A percentile compares a stretch with the other conserved stretches of the same genome.
Conservation (phyloP, 352 stramenopile species). For the Globisporangium okanoganense region DNA sequence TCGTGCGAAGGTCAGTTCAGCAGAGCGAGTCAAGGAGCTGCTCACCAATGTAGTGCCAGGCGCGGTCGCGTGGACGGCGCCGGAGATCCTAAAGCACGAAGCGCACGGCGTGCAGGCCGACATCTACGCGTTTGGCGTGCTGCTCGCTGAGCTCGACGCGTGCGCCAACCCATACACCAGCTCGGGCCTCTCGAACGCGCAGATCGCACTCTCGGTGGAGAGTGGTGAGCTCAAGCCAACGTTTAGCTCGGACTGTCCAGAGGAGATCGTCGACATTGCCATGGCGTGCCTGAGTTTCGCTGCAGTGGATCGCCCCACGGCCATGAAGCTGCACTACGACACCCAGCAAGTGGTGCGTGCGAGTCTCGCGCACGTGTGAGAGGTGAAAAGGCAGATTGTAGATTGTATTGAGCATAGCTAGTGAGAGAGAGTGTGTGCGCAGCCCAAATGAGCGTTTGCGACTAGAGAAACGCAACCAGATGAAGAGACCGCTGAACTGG, state of each 20-base stretch:
- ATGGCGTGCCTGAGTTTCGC: slow-evolving; percentile 42
- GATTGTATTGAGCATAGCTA: no score
- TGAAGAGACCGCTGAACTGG: no score
- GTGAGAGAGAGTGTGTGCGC: no score
- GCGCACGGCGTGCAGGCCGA: slow-evolving; percentile 17
- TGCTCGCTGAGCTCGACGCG: slow-evolving; percentile 32
- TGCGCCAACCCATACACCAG: slow-evolving; percentile 23
- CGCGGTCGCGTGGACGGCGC: slow-evolving; percentile 24
- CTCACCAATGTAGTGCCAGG: slow-evolving; percentile 22
- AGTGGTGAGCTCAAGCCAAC: slow-evolving; percentile 37
- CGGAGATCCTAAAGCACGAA: slow-evolving; percentile 29
- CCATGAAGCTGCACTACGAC: slow-evolving; percentile 63
- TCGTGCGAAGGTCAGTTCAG: not conserved
- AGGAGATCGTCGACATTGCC: slow-evolving; percentile 39
- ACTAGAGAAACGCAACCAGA: no score
- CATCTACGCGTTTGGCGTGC: slow-evolving; percentile 34
- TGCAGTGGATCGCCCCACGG: slow-evolving; percentile 42
- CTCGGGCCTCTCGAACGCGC: slow-evolving; percentile 8
- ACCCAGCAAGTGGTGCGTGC: slow-evolving; percentile 20
- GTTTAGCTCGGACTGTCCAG: slow-evolving; percentile 45
- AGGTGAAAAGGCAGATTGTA: no score
- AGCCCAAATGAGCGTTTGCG: no score
- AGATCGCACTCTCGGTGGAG: slow-evolving; percentile 48
- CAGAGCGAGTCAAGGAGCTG: slow-evolving; percentile 6
- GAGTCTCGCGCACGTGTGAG: slow-evolving; percentile 5